A percentile compares a stretch with the other conserved stretches of the same genome.
Evolutionary conservation across 2,329 filamentous ascomycete genomes (phyloP).

Genomic region (Knoxdaviesia capensis): DNA sequence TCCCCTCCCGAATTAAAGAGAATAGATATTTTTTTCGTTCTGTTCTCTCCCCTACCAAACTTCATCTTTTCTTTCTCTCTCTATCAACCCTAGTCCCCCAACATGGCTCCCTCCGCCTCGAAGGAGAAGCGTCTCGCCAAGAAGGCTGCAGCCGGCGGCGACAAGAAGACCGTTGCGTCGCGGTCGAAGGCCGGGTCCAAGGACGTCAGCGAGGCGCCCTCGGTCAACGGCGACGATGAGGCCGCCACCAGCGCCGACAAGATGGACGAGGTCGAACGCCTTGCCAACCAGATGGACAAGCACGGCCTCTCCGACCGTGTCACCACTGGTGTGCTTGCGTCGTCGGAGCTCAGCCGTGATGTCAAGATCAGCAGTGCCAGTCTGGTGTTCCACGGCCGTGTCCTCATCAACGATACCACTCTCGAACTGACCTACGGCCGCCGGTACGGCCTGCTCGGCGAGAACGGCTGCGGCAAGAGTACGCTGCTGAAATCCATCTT

Average conservation of each 20-base stretch:
- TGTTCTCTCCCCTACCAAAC: no score
- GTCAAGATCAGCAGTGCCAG: slow-evolving; percentile 92
- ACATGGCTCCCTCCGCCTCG: slow-evolving; percentile 43
- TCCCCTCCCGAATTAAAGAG: no score
- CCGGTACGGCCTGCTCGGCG: slow-evolving; percentile 84
- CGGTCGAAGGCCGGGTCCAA: slow-evolving; percentile 48
- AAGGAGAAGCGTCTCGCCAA: slow-evolving; percentile 55
- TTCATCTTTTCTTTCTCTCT: no score
- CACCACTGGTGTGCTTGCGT: slow-evolving; percentile 89
- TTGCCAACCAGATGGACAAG: slow-evolving; percentile 87
- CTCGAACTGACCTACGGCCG: slow-evolving; percentile 85
- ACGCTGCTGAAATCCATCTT: slow-evolving; percentile 93
- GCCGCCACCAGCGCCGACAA: slow-evolving; percentile 54
- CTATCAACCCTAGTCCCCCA: slow-evolving; percentile 10
- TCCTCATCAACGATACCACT: slow-evolving; percentile 83
- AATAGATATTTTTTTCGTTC: no score
- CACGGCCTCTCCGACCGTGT: slow-evolving; percentile 92
- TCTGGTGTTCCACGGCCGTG: slow-evolving; percentile 92
- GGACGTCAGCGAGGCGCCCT: slow-evolving; percentile 30
- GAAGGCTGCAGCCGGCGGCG: slow-evolving; percentile 52
- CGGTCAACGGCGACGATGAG: slow-evolving; percentile 51
- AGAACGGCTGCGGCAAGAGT: slow-evolving; percentile 98
- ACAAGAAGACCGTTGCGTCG: slow-evolving; percentile 57
- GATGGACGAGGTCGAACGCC: slow-evolving; percentile 63
- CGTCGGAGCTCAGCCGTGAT: slow-evolving; percentile 67